Evolutionary conservation across 352 stramenopile species (phyloP), one percentile per base, ranked within the genome.

Genomic region (Globisporangium perplexum): DNA sequence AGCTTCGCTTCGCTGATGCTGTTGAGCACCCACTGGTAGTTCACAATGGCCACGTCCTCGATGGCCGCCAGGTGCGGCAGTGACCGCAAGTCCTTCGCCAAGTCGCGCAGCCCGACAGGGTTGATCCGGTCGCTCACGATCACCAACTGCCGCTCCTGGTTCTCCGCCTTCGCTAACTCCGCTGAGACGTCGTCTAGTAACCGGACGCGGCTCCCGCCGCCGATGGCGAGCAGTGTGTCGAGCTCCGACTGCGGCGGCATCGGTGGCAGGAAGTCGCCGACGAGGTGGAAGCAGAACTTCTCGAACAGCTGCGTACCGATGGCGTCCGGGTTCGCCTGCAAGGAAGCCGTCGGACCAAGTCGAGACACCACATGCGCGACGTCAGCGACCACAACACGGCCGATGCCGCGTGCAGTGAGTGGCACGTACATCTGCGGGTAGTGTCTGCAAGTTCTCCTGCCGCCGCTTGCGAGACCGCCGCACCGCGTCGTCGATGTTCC

Each of bases 21-120:
- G 67, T 92, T 88, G 47, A 94, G 77, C 35, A 94, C 66, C 83
- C 83, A 94, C 58, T 90, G 68, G 62, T 92, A 94, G 63, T 83
- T 90, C 39, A 94, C 79, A 57, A 90, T 80, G 20, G 69, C 58
- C 39, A 74, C 66, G 18, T 62, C 52, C 3, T 51, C 56, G 8
- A 83, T 49, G n/a, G 46, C 39, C 43, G 72, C 72, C 11, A 90
- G 49, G 47, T 83, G 65, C 26, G 69, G 65, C 36, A 74, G 52
- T 8, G 60, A 51, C 41, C 59, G 71, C n/a, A 90, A 51, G 12
- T 71, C 43, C 54, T 54, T 71, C 39, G 70, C 65, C 28, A 68
- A 55, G 41, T 77, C 66, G 24, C 72, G 68, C 24, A 88, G 54
- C 53, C 72, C 72, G n/a, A 63, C 61, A 15, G 77, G 68, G 55